Evolutionary conservation across 2,329 filamentous ascomycete genomes (phyloP).

Genomic region (Diaporthe eres): DNA sequence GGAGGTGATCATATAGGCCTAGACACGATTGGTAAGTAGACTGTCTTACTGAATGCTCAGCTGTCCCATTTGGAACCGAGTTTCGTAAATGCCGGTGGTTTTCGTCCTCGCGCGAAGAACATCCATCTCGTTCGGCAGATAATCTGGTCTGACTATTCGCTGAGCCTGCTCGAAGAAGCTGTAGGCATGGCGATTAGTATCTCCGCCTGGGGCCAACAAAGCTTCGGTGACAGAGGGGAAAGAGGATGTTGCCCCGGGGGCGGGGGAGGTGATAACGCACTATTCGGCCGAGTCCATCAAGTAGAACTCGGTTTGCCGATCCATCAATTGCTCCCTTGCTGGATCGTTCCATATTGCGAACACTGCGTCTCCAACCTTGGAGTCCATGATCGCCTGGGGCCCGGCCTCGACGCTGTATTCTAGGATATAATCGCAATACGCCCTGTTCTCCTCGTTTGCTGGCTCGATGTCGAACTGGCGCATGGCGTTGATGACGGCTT

Average conservation of each 20-base stretch:
- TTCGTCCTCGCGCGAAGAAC: constrained; percentile 96
- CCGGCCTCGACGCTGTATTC: constrained; percentile 93
- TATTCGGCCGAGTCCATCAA: constrained; percentile 99
- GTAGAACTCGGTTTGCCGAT: constrained; percentile 98
- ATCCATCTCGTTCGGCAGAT: constrained; percentile 94
- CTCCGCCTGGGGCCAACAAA: neutral
- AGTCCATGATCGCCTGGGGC: constrained; percentile 86
- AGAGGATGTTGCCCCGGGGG: neutral
- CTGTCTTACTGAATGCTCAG: constrained; percentile 93
- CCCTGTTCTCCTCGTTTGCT: constrained; percentile 77
- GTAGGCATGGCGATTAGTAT: constrained; percentile 30
- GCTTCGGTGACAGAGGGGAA: neutral
- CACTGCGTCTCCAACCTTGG: constrained; percentile 85
- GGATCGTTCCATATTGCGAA: constrained; percentile 92
- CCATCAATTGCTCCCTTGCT: constrained; percentile 84
- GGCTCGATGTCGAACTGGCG: constrained; percentile 91
- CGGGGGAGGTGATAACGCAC: constrained; percentile 66
- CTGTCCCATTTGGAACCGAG: constrained; percentile 97
- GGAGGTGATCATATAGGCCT: neutral
- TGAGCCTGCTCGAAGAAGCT: constrained; percentile 97
- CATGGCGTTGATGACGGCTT: constrained; percentile 92
- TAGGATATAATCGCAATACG: constrained; percentile 83
- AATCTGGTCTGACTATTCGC: constrained; percentile 86
- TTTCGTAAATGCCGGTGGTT: constrained; percentile 99
- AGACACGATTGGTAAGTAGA: constrained; percentile 4